A percentile compares a stretch with the other conserved stretches of the same genome.
These are phyloP conservation scores for Rhynchospora pubera DNA, from an alignment of 176 grass and related monocot genomes.

Conservation along the genomic window DNA sequence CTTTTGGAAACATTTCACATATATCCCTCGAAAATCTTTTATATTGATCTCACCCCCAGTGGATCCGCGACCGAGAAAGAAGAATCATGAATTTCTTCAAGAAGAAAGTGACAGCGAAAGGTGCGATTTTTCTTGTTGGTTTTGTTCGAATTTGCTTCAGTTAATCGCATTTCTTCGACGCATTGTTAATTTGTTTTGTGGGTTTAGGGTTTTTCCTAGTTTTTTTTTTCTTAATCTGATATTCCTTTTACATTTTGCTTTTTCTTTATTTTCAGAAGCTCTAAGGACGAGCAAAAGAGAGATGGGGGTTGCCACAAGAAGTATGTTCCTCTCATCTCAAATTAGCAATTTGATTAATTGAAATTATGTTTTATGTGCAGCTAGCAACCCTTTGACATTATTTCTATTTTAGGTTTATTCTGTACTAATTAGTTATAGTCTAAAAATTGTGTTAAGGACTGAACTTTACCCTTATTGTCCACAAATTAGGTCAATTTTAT, in stretches of 20 bases:
- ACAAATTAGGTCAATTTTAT: background rate
- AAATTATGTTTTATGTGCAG: background rate
- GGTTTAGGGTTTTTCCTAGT: slow-evolving; percentile 15
- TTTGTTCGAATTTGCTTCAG: background rate
- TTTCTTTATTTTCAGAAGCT: slow-evolving; percentile 51
- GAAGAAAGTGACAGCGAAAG: slow-evolving; percentile 95
- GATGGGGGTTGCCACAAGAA: slow-evolving; percentile 74
- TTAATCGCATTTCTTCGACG: background rate
- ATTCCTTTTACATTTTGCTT: slow-evolving; percentile 1
- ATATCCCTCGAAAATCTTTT: background rate
- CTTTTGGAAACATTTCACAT: background rate
- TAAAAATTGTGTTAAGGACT: background rate
- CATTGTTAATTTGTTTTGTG: background rate
- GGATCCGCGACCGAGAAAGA: background rate
- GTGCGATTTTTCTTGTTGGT: slow-evolving; percentile 12
- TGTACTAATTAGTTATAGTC: background rate
- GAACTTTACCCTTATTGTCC: background rate
- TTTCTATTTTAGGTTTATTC: background rate
- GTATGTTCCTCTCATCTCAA: slow-evolving; percentile 31
- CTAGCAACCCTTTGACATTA: background rate
- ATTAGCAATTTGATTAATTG: slow-evolving; percentile 12
- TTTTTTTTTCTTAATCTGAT: background rate
- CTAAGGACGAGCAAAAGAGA: slow-evolving; percentile 95
- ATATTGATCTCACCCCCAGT: background rate
- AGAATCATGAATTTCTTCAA: slow-evolving; percentile 91